Percentiles rank a stretch among this genome's conserved stretches.
phyloP scores from a whole-genome alignment of 441 rosid species.

The Arabidopsis hybrid region DNA sequence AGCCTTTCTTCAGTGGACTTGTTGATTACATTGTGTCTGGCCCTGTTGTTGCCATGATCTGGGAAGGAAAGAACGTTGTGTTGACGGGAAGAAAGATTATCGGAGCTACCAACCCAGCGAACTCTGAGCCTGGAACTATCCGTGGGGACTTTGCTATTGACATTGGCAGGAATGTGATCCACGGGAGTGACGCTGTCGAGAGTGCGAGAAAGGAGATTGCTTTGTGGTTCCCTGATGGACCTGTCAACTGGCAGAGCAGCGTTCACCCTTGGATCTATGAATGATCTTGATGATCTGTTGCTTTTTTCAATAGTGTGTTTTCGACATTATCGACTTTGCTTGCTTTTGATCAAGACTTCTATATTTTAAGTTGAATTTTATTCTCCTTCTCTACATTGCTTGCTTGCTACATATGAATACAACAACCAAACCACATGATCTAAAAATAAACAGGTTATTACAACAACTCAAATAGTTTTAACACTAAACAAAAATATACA shows the following conservation, averaged over 20 bases:
- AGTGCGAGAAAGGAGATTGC: constrained; percentile 87
- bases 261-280: constrained; percentile 86
- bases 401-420: neutral
- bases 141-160: constrained; percentile 94
- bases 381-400: neutral
- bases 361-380: constrained; percentile 5
- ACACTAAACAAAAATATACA: too few relatives aligned
- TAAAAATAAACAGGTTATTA: too few relatives aligned
- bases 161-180: constrained; percentile 95
- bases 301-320: neutral
- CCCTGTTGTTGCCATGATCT: constrained; percentile 93
- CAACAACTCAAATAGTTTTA: too few relatives aligned
- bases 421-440: neutral
- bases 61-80: constrained; percentile 95
- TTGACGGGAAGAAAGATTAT: constrained; percentile 83
- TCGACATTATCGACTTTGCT: neutral
- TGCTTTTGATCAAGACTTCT: neutral
- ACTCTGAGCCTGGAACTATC: constrained; percentile 93
- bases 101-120: constrained; percentile 95
- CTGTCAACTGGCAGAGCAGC: constrained; percentile 83
- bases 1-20: constrained; percentile 86
- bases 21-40: constrained; percentile 94
- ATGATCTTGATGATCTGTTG: neutral
- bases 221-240: constrained; percentile 89
- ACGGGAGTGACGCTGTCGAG: constrained; percentile 86